Percentiles rank a stretch among this genome's conserved stretches.
Evolutionary conservation across 139 green algal genomes (phyloP).

Genomic region (Chlorella sp.): DNA sequence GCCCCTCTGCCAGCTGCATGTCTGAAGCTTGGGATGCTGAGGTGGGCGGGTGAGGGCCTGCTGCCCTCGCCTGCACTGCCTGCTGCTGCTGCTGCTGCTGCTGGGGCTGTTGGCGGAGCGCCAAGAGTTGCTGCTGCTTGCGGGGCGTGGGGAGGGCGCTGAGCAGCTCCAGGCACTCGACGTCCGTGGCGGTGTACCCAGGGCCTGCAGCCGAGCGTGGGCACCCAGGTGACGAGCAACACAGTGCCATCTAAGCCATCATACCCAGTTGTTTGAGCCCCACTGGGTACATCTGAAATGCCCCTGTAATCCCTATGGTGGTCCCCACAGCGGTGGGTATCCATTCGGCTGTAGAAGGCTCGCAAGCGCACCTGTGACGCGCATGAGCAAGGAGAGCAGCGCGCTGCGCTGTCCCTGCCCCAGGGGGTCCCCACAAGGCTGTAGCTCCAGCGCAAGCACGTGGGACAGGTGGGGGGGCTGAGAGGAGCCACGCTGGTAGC

Average conservation of each 20-base stretch:
- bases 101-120: no score
- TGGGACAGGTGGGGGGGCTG: neutral
- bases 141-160: neutral
- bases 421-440: neutral
- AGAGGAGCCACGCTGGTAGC: neutral
- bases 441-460: neutral
- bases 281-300: neutral
- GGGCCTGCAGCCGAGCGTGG: neutral
- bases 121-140: no score
- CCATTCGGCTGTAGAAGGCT: no score
- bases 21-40: neutral
- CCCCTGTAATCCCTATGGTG: no score
- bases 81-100: neutral
- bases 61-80: neutral
- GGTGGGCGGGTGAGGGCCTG: neutral
- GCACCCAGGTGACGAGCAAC: neutral
- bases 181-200: neutral
- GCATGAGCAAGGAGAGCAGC: no score
- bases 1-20: neutral
- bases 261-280: neutral
- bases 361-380: no score
- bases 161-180: constrained; percentile 6
- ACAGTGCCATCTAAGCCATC: neutral
- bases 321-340: no score
- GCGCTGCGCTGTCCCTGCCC: neutral